Conservation (phyloP, 2,329 filamentous ascomycete genomes). For the Fusarium marasasianum region DNA sequence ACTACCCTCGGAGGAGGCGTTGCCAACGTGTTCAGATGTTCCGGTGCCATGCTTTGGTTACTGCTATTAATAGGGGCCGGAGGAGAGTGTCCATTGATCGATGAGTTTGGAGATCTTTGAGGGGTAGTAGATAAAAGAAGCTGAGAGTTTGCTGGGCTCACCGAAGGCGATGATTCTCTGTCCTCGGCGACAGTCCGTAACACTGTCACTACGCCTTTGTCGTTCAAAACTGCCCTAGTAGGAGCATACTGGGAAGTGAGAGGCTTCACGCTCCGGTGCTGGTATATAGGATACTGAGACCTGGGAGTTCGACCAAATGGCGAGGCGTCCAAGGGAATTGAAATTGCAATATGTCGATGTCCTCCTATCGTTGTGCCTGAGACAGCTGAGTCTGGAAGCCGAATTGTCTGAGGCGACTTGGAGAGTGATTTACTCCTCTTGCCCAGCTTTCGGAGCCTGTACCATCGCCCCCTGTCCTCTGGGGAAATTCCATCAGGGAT, state of each 20-base stretch:
- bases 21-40: constrained; percentile 39
- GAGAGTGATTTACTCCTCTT: constrained; percentile 49
- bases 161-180: constrained; percentile 28
- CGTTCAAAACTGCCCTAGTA: constrained; percentile 46
- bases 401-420: constrained; percentile 46
- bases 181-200: constrained; percentile 45
- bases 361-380: constrained; percentile 63
- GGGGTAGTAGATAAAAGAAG: constrained; percentile 6
- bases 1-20: constrained; percentile 34
- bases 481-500: constrained; percentile 46
- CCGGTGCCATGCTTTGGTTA: constrained; percentile 20
- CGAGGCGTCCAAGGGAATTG: constrained; percentile 63
- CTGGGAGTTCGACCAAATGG: constrained; percentile 50
- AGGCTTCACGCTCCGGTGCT: constrained; percentile 22
- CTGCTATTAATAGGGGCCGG: constrained; percentile 20
- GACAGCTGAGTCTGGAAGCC: constrained; percentile 65
- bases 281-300: constrained; percentile 49
- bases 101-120: constrained; percentile 3
- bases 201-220: constrained; percentile 51
- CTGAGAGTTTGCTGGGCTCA: constrained; percentile 20
- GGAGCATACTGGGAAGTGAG: constrained; percentile 34
- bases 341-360: constrained; percentile 68
- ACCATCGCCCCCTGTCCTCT: constrained; percentile 52
- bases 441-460: constrained; percentile 53
- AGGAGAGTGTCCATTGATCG: neutral